Base-by-base conservation (phyloP, 2,329 filamentous ascomycete species). In the Metarhizium brunneum region DNA sequence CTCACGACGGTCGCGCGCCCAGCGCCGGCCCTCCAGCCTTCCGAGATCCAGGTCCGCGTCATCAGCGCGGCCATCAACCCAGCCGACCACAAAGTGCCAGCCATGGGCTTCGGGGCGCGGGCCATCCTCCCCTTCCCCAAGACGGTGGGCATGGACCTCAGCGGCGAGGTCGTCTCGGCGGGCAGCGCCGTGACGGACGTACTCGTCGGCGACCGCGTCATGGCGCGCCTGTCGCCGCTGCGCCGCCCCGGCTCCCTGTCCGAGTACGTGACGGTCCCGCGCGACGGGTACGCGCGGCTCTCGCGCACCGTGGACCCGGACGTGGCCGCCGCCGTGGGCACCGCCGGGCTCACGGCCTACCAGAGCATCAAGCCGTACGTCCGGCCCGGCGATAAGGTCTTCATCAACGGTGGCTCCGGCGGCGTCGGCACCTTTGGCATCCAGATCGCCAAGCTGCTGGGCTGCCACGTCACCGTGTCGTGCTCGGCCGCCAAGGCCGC, bases 321-420 rank as follows among this genome's bases (percentile, higher is more conserved):
- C 25, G 52, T 16, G 7, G 52, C 40, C 10, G 52, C 52, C 13
- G 52, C 42, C 14, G n/a, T 54, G 4, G 42, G 42, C 20, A 54
- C 52, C 5, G 52, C 52, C 30, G 42, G 52, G 1, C 52, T 54
- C 16, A 47, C 52, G 13, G 52, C 52, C 14, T 54, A 54, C 45
- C 52, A 54, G 32, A 47, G n/a, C 42, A 36, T 54, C 16, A 18
- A 13, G 29, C 52, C 42, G 20, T 48, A 54, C 45, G 25, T 54
- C 0, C 59, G 67, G 2, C 74, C 75, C 6, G 71, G 71, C 7
- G 75, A 80, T 53, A 78, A 75, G 61, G 73, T 88, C 13, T 83
- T 87, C 57, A 78, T 88, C 64, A 87, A 87, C 57, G 84, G 83
- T 6, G 83, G 83, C 0, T 82, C 79, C 0, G 85, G 85, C 2